These are phyloP conservation scores for Tulasnella calospora DNA, from an alignment of 768 basidiomycete genomes.

Conservation along the genomic window DNA sequence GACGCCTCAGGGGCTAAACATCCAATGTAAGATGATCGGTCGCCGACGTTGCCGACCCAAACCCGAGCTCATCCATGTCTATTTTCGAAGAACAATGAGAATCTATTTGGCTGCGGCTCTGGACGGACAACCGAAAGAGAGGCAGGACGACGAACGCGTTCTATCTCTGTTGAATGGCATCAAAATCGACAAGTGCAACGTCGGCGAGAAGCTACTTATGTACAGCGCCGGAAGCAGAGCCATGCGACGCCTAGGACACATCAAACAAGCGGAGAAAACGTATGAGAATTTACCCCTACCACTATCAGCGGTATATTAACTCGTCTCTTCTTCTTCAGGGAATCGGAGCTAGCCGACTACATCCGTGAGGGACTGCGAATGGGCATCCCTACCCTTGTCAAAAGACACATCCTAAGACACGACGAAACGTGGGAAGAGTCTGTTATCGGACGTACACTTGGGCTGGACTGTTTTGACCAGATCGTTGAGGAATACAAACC, in stretches of 20 bases:
- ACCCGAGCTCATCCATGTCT: neutral
- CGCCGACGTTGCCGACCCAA: neutral
- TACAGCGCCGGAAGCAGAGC: constrained; percentile 85
- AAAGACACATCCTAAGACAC: neutral
- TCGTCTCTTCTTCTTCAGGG: neutral
- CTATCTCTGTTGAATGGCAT: constrained; percentile 66
- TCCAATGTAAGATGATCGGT: neutral
- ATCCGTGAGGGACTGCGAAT: constrained; percentile 43
- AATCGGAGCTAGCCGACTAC: neutral
- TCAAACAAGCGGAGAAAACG: neutral
- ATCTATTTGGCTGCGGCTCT: neutral
- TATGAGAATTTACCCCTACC: neutral
- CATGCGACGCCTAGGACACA: constrained; percentile 55
- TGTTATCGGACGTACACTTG: neutral
- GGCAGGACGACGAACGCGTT: constrained; percentile 56
- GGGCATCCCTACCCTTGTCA: neutral
- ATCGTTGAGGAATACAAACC: neutral
- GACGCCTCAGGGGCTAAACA: neutral
- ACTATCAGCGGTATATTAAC: neutral
- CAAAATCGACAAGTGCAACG: constrained; percentile 95
- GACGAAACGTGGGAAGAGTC: constrained; percentile 2
- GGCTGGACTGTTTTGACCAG: neutral
- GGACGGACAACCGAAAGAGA: constrained; percentile 37
- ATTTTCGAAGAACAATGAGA: neutral
- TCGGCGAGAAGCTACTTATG: constrained; percentile 85